phyloP scores from a whole-genome alignment of 1,284 basidiomycete species.

The Coniophora puteana region DNA sequence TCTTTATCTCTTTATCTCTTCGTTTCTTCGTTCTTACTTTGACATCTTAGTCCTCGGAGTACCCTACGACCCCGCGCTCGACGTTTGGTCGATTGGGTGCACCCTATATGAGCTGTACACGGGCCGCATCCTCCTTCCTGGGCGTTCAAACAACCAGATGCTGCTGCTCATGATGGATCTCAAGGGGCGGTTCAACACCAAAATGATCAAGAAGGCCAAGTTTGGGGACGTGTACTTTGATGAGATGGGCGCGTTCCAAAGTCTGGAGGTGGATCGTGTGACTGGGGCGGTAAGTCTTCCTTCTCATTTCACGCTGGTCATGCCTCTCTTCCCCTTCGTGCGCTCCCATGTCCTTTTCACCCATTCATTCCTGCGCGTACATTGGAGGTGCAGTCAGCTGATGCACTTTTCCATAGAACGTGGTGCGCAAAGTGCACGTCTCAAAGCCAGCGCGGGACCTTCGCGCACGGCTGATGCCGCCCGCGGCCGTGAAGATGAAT shows the following conservation, averaged over 20 bases:
- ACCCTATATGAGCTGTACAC: conserved; percentile 98
- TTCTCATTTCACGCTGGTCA: too few relatives aligned
- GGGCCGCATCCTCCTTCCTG: conserved; percentile 97
- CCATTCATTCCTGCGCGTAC: too few relatives aligned
- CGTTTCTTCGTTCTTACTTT: conserved; percentile 15
- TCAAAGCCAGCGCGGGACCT: conserved; percentile 85
- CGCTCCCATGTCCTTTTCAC: conserved; percentile 6
- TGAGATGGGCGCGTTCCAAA: conserved; percentile 80
- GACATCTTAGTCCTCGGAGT: conserved; percentile 78
- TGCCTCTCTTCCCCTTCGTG: too few relatives aligned
- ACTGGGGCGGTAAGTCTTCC: conserved; percentile 78
- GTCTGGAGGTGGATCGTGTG: conserved; percentile 79
- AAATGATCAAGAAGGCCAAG: conserved; percentile 92
- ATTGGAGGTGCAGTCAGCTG: too few relatives aligned
- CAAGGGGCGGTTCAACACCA: conserved; percentile 90
- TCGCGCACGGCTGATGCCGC: conserved; percentile 78
- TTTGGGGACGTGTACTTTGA: conserved; percentile 95
- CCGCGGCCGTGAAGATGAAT: conserved; percentile 71
- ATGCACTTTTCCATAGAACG: conserved; percentile 55
- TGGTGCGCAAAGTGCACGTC: conserved; percentile 78
- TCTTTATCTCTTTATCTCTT: conserved; percentile 6
- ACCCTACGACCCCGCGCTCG: conserved; percentile 91
- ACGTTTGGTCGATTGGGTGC: conserved; percentile 97
- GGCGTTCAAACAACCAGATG: conserved; percentile 98
- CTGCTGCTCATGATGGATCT: conserved; percentile 95